A percentile compares a stretch with the other conserved stretches of the same genome.
These are phyloP conservation scores for Takakia lepidozioides DNA, from an alignment of 225 moss, liverwort and hornwort species.

Conservation along the genomic window DNA sequence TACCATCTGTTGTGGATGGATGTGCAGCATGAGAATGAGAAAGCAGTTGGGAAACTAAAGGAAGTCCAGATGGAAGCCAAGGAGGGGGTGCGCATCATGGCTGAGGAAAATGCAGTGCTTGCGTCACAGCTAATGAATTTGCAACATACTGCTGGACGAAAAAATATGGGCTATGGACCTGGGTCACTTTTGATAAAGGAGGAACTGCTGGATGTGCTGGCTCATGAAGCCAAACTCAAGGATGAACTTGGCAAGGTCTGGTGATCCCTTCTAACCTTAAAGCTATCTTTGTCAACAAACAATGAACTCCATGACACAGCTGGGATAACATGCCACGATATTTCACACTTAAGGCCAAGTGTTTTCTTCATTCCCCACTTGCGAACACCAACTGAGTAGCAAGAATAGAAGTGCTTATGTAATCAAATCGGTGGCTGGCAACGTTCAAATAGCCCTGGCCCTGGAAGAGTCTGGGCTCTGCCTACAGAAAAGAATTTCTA, in stretches of 20 bases:
- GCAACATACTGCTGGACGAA: slow-evolving; percentile 14
- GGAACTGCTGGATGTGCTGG: slow-evolving; percentile 33
- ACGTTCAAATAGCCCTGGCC: too few species aligned
- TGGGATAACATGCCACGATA: too few species aligned
- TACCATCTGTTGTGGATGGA: neutral
- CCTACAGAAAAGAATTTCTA: too few species aligned
- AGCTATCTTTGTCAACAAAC: too few species aligned
- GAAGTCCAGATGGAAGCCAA: slow-evolving; percentile 55
- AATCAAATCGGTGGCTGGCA: too few species aligned
- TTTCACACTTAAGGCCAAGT: too few species aligned
- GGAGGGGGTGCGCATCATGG: slow-evolving; percentile 41
- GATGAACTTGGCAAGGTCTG: slow-evolving; percentile 40
- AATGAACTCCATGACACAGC: too few species aligned
- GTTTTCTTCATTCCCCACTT: too few species aligned
- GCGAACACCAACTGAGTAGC: too few species aligned
- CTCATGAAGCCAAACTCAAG: slow-evolving; percentile 36
- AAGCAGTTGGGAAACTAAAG: slow-evolving; percentile 60
- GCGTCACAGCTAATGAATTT: slow-evolving; percentile 46
- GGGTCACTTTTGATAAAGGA: slow-evolving; percentile 23
- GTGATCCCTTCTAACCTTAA: neutral
- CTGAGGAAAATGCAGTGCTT: slow-evolving; percentile 47
- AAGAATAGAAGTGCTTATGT: too few species aligned
- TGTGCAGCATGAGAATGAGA: slow-evolving; percentile 64
- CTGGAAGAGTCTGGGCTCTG: too few species aligned
- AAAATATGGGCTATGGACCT: slow-evolving; percentile 13